Conservation (phyloP, 371 early-diverging fungal genomes). For the Rhizopus delemar region DNA sequence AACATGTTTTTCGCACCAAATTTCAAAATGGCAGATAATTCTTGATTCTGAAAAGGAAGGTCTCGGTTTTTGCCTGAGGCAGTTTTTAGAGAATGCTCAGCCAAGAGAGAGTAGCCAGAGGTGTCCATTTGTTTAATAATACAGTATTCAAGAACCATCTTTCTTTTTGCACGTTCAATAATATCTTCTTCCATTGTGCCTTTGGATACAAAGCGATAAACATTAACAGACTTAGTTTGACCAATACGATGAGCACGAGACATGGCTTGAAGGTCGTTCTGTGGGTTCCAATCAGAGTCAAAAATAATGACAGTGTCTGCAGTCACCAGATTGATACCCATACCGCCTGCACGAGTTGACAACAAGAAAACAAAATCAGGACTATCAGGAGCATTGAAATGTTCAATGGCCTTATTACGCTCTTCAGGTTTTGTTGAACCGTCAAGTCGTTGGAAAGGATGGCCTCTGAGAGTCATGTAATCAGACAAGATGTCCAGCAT, state of each 20-base stretch:
- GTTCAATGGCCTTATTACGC: constrained; percentile 96
- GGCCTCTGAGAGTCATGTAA: constrained; percentile 82
- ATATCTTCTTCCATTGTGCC: constrained; percentile 99
- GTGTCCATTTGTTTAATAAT: constrained; percentile 98
- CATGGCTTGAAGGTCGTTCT: constrained; percentile 99
- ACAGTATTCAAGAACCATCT: constrained; percentile 97
- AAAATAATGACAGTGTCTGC: constrained; percentile 99
- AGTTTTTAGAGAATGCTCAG: constrained; percentile 53
- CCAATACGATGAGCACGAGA: constrained; percentile 99
- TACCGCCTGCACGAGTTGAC: constrained; percentile 98
- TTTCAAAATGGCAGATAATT: constrained; percentile 92
- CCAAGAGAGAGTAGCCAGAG: constrained; percentile 74
- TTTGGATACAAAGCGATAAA: constrained; percentile 97
- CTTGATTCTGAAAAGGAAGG: constrained; percentile 70
- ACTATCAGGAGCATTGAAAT: constrained; percentile 96
- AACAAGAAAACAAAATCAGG: constrained; percentile 97
- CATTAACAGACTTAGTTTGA: constrained; percentile 97
- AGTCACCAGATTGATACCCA: constrained; percentile 98
- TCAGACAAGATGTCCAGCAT: constrained; percentile 95
- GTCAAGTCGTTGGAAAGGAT: constrained; percentile 94
- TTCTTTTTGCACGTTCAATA: constrained; percentile 95
- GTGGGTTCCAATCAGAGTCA: constrained; percentile 99
- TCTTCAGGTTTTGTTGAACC: constrained; percentile 92
- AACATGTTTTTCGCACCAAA: constrained; percentile 98
- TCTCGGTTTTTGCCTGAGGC: constrained; percentile 52